A percentile compares a stretch with the other conserved stretches of the same genome.
Conservation (phyloP, 108 stramenopile species). For the Thalassiosira profunda region DNA sequence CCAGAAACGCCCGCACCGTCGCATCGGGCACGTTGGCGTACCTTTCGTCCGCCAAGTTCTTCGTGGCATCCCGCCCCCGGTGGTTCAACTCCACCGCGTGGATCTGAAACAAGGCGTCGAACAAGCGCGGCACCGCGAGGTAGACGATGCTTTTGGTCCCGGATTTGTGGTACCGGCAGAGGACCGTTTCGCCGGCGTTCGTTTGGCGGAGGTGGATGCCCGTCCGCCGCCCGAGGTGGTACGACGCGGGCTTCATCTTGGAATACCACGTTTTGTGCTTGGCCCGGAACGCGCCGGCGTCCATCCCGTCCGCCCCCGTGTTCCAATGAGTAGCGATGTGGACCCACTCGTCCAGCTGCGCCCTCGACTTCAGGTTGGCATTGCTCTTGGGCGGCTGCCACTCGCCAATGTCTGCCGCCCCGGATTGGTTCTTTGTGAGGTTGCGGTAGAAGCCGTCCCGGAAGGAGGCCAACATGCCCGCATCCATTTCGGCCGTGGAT, state of each 20-base stretch:
- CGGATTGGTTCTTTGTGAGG: slow-evolving; percentile 3
- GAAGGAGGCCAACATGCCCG: not conserved
- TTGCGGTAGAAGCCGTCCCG: slow-evolving; percentile 34
- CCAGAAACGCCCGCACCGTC: slow-evolving; percentile 36
- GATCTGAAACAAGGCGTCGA: slow-evolving; percentile 50
- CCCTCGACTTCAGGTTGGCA: slow-evolving; percentile 30
- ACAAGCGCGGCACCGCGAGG: slow-evolving; percentile 22
- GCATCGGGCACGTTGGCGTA: slow-evolving; percentile 52
- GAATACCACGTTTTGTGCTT: slow-evolving; percentile 51
- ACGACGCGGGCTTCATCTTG: slow-evolving; percentile 40
- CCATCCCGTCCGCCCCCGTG: slow-evolving; percentile 43
- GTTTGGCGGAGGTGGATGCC: slow-evolving; percentile 39
- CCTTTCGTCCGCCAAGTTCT: slow-evolving; percentile 35
- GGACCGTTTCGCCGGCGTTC: slow-evolving; percentile 7
- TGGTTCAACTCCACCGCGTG: slow-evolving; percentile 32
- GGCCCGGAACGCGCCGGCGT: slow-evolving; percentile 39
- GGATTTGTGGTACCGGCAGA: slow-evolving; percentile 44
- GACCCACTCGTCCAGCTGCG: slow-evolving; percentile 40
- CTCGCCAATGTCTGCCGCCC: not conserved
- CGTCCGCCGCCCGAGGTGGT: slow-evolving; percentile 39
- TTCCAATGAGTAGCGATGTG: slow-evolving; percentile 39
- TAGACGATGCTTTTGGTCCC: slow-evolving; percentile 37
- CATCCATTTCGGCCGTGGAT: slow-evolving; percentile 1
- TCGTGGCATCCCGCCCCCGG: slow-evolving; percentile 43
- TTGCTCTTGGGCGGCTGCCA: slow-evolving; percentile 15